Base-by-base conservation (phyloP, 1,284 basidiomycete genomes). In the Testicularia cyperi region DNA sequence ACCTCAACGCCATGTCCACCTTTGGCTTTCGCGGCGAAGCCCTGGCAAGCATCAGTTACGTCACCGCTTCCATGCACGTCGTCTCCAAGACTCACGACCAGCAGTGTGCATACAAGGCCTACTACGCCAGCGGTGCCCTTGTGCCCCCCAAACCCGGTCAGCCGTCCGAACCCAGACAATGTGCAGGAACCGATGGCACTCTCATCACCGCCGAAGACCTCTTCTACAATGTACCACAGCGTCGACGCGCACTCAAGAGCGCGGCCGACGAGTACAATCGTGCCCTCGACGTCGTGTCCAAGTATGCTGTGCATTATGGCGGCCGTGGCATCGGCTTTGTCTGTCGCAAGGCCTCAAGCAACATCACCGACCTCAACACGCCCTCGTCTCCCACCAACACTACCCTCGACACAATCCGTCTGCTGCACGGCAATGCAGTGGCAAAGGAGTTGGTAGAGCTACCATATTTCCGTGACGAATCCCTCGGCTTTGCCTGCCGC, bases 1-100 rank as follows among this genome's bases (percentile, higher is more conserved):
- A 99, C 74, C 78, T 99, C 34, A 84, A 86, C 29, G 82, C 80
- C n/a, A 82, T 99, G 35, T 82, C 83, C 4, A 98, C 95, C 0
- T 98, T 96, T 78, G 95, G 95, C 1, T 99, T 99, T 77, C 84
- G 95, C 44, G 95, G 95, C 23, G 95, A 99, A 78, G 95, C 95
- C 0, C 80, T 98, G 18, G 95, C 95, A 0, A 95, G 91, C 27
- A 92, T 99, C 53, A 94, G 91, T 22, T 92, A 95, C 78, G 90
- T 96, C 38, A 64, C 60, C 30, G 86, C 92, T 2, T 88, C 88
- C 72, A 81, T 98, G 55, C 84, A 85, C 15, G 88, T 98, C 8
- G 79, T 90, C 12, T 95, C 91, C 5, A 98, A 97, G 26, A 72
- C 70, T 3, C 44, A 28, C 10, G 38, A 63, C 13, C 57, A 70